Conservation (phyloP, 2,329 filamentous ascomycete genomes). For the Colletotrichum zoysiae region DNA sequence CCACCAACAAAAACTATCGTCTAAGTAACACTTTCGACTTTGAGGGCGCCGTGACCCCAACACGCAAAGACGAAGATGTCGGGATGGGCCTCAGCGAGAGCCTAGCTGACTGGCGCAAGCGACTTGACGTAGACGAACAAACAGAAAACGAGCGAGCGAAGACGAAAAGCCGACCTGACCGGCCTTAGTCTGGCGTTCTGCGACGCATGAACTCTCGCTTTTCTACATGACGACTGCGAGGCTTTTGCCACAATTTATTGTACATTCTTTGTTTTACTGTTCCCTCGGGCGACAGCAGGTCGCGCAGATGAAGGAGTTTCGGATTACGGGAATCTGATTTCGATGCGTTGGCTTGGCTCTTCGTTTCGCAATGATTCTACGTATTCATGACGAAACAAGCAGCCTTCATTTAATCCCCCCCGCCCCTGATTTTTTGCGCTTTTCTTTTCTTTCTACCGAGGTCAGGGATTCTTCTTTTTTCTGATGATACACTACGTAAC, state of each 20-base stretch:
- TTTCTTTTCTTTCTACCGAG: constrained; percentile 9
- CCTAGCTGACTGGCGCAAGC: constrained; percentile 83
- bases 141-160: constrained; percentile 40
- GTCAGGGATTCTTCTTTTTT: constrained; percentile 19
- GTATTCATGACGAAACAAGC: constrained; percentile 42
- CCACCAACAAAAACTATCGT: constrained; percentile 94
- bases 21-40: constrained; percentile 92
- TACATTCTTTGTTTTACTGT: constrained; percentile 35
- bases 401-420: constrained; percentile 32
- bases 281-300: neutral
- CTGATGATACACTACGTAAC: constrained; percentile 38
- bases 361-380: constrained; percentile 42
- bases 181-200: constrained; percentile 43
- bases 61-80: constrained; percentile 60
- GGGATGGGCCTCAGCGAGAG: constrained; percentile 74
- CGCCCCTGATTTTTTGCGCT: constrained; percentile 4
- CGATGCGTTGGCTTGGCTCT: constrained; percentile 29
- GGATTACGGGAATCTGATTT: constrained; percentile 25
- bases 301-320: constrained; percentile 31
- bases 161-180: constrained; percentile 42
- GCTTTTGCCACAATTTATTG: constrained; percentile 31
- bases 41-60: constrained; percentile 59
- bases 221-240: constrained; percentile 26
- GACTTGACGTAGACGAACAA: constrained; percentile 70
- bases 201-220: constrained; percentile 43